A percentile compares a stretch with the other conserved stretches of the same genome.
Conservation (phyloP, 192 early-diverging fungal species). For the Lobosporangium transversale region DNA sequence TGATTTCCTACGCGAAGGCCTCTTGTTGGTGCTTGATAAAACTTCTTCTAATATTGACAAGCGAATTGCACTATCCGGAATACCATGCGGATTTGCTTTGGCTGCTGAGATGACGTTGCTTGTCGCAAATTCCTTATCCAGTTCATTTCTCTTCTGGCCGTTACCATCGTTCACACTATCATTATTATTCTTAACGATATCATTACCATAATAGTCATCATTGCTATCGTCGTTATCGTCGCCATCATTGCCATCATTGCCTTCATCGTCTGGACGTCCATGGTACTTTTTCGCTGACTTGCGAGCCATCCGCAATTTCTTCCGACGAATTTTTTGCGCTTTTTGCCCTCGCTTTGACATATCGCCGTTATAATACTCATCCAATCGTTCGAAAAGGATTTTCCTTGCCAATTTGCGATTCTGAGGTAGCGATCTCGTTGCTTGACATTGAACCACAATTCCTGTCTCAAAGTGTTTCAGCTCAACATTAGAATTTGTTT, state of each 20-base stretch:
- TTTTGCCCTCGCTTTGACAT: constrained; percentile 69
- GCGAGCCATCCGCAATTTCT: constrained; percentile 36
- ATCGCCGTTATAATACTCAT: constrained; percentile 71
- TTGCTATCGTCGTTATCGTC: constrained; percentile 3
- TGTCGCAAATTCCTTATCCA: background rate
- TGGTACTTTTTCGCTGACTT: constrained; percentile 46
- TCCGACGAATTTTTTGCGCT: constrained; percentile 67
- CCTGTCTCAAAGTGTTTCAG: constrained; percentile 78
- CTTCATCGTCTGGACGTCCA: background rate
- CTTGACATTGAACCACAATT: constrained; percentile 75
- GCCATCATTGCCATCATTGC: background rate
- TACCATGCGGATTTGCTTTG: background rate
- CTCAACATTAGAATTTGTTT: constrained; percentile 78
- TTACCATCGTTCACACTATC: background rate
- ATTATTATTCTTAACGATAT: background rate
- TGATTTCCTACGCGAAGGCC: constrained; percentile 28
- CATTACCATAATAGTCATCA: too few relatives aligned
- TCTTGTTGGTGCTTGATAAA: constrained; percentile 30
- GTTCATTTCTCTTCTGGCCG: background rate
- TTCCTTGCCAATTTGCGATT: constrained; percentile 79
- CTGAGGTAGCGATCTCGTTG: constrained; percentile 75
- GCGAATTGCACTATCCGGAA: constrained; percentile 10
- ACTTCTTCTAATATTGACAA: constrained; percentile 30
- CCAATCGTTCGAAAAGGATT: constrained; percentile 71
- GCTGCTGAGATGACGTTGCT: too few relatives aligned